Evolutionary conservation across 129 eudicot genomes (phyloP), one percentile per base, ranked within the genome.

Genomic region (Arctium lappa): DNA sequence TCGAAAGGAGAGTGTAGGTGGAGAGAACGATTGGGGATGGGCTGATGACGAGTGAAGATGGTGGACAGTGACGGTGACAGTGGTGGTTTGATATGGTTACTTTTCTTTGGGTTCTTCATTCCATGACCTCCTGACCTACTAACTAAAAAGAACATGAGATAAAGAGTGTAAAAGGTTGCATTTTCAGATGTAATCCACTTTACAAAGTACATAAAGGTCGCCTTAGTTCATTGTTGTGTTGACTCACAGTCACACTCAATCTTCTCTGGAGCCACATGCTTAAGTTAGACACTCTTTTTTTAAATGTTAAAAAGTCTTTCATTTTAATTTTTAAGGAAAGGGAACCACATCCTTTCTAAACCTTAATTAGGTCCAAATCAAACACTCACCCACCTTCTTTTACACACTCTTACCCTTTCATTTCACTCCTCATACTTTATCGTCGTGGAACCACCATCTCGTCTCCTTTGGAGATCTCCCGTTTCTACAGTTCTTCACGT

Each of bases 361-460:
- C 31, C 46, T 42, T 8, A 42, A 75, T 38, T 27, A 48, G 29
- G 40, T 76, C 29, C 39, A 76, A 32, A 70, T 68, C 48, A 30
- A 77, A 80, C 12, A 29, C 13, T 50, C 31, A 33, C 36, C 36
- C 36, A 56, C 63, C 60, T 50, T 66, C 69, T 75, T 79, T 77
- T 74, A 83, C 82, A 40, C 36, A 56, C 34, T 48, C 73, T 72
- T 77, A 16, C 53, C 13, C 34, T 15, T n/a, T 16, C n/a, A 48
- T 15, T 10, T 8, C 9, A 37, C 11, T 44, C 31, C 9, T 86
- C 82, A 93, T 65, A 89, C 98, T 88, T 95, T 92, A 84, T 95
- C 97, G 10, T 95, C 98, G 75, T 95, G 98, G 87, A 95, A 95
- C 98, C 98, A 95, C 98, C 98, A 95, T 85, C 97, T 92, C 15